Percentiles rank a stretch among this genome's conserved stretches.
Conservation (phyloP, 1,284 basidiomycete species). For the Phlebopus sp. region DNA sequence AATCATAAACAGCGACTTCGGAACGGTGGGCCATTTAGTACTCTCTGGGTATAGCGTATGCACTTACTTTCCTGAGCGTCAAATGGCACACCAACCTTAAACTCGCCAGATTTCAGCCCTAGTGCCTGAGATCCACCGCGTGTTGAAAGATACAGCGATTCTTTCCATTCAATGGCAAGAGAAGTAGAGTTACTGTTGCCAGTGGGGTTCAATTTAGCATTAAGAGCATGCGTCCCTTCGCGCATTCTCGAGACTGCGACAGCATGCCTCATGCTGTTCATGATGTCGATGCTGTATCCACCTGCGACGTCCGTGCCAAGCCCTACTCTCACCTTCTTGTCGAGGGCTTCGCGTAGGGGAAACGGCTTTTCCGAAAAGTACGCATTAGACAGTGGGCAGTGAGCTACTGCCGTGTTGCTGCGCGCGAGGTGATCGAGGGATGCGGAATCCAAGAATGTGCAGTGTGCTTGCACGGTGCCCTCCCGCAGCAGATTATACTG, state of each 20-base stretch:
- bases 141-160: constrained; percentile 76
- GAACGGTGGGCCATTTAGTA: background rate
- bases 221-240: constrained; percentile 50
- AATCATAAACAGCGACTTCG: constrained; percentile 52
- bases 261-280: constrained; percentile 74
- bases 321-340: constrained; percentile 62
- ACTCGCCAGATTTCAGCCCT: constrained; percentile 53
- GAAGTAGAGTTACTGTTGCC: constrained; percentile 12
- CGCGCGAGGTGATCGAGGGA: constrained; percentile 52
- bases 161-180: constrained; percentile 72
- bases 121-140: constrained; percentile 71
- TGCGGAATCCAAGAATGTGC: constrained; percentile 63
- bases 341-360: constrained; percentile 70
- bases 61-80: constrained; percentile 78
- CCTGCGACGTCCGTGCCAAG: constrained; percentile 85
- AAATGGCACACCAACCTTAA: constrained; percentile 68
- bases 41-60: background rate
- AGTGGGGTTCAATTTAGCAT: constrained; percentile 7
- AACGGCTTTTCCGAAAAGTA: constrained; percentile 81
- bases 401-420: constrained; percentile 65
- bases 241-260: constrained; percentile 70
- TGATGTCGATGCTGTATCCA: constrained; percentile 76
- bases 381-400: constrained; percentile 82
- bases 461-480: constrained; percentile 78
- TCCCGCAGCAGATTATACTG: constrained; percentile 60